Conservation (phyloP, 129 eudicot genomes). For the Flaveria brownii region DNA sequence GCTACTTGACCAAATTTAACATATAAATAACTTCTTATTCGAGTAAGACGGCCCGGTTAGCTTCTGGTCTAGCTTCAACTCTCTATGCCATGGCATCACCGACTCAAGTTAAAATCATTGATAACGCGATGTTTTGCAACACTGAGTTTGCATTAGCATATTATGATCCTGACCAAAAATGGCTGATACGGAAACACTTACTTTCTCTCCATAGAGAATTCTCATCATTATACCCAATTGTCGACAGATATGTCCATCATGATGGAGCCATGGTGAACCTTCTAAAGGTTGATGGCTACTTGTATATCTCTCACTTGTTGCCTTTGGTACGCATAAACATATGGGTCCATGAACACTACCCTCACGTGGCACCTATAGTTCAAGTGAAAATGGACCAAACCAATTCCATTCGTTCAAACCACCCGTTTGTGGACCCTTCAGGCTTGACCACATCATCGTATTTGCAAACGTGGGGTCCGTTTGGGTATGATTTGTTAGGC, state of each 20-base stretch:
- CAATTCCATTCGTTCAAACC: conserved; percentile 36
- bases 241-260: conserved; percentile 42
- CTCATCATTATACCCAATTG: conserved; percentile 42
- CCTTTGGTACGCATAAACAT: conserved; percentile 43
- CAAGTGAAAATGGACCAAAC: conserved; percentile 35
- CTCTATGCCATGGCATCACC: conserved; percentile 38
- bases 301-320: conserved; percentile 33
- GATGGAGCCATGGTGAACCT: conserved; percentile 54
- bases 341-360: conserved; percentile 69
- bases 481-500: conserved; percentile 39
- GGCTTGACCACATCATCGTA: conserved; percentile 49
- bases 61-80: conserved; percentile 7
- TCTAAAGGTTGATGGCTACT: conserved; percentile 44
- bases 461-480: conserved; percentile 47
- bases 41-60: not conserved
- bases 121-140: conserved; percentile 54
- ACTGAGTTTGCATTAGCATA: conserved; percentile 42
- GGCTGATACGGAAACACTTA: conserved; percentile 64
- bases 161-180: conserved; percentile 58
- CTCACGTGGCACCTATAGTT: conserved; percentile 50
- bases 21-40: conserved; percentile 13
- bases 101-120: conserved; percentile 49
- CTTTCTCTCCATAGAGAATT: conserved; percentile 46
- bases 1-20: not conserved
- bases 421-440: conserved; percentile 57